Percentiles rank a stretch among this genome's conserved stretches.
Evolutionary conservation across 495 filamentous ascomycete species (phyloP).

Genomic region (Aspergillus campestris): DNA sequence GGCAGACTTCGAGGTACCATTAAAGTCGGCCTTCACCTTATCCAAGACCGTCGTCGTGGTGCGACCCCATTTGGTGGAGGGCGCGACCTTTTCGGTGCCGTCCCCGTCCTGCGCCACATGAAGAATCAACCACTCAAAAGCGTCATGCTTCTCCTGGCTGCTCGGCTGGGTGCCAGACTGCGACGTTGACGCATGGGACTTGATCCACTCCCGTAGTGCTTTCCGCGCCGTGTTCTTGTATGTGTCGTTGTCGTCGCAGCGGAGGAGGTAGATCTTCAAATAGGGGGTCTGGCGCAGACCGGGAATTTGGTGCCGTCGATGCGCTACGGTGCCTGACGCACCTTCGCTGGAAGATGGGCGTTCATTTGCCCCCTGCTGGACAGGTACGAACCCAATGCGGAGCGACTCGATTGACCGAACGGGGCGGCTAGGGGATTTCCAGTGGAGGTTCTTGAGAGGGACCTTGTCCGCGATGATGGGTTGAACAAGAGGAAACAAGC

Average conservation of each 20-base stretch:
- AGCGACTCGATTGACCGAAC: slow-evolving; percentile 86
- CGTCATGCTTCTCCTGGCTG: slow-evolving; percentile 78
- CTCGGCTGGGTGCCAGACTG: slow-evolving; percentile 32
- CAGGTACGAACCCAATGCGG: slow-evolving; percentile 75
- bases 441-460: slow-evolving; percentile 88
- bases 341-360: slow-evolving; percentile 30
- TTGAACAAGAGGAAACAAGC: slow-evolving; percentile 73
- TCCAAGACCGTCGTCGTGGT: slow-evolving; percentile 75
- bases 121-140: slow-evolving; percentile 92
- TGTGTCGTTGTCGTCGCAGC: slow-evolving; percentile 89
- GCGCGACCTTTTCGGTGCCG: slow-evolving; percentile 61
- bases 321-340: slow-evolving; percentile 31
- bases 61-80: slow-evolving; percentile 72
- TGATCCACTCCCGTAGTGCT: slow-evolving; percentile 84
- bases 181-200: slow-evolving; percentile 52
- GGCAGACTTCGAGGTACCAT: slow-evolving; percentile 66
- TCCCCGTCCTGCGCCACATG: slow-evolving; percentile 66
- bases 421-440: slow-evolving; percentile 88
- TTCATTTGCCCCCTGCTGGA: slow-evolving; percentile 24
- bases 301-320: slow-evolving; percentile 89
- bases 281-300: slow-evolving; percentile 91
- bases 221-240: slow-evolving; percentile 77
- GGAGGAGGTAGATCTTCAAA: slow-evolving; percentile 77
- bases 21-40: slow-evolving; percentile 88
- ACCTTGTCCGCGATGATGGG: slow-evolving; percentile 67